Evolutionary conservation across 2,329 filamentous ascomycete species (phyloP), one percentile per base, ranked within the genome.

Genomic region (Colletotrichum nymphaeae): DNA sequence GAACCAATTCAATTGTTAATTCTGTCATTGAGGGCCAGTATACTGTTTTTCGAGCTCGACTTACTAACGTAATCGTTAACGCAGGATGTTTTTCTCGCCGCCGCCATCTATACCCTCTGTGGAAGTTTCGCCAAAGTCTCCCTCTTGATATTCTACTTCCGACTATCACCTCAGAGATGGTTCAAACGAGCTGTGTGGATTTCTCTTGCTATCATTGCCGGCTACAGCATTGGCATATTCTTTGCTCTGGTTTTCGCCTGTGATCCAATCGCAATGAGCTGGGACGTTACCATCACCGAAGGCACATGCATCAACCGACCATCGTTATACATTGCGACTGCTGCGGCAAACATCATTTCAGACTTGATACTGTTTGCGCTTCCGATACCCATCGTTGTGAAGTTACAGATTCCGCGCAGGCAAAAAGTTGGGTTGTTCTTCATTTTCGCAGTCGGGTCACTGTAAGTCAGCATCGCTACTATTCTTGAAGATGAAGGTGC

Each of bases 241-340:
- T 80, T 85, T 56, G 71, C 80, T 2, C 76, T 83, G 11, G 68
- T 84, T 26, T 83, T 85, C 53, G 80, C 82, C 0, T 85, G 84
- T 73, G 73, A 74, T 0, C 84, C 84, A 0, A 74, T 84, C 9
- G 74, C 75, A 5, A 78, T 74, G 28, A 77, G 76, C 22, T 85
- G 80, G 79, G 78, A 84, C 37, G 63, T 79, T 0, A 76, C 71
- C 2, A 75, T 80, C 3, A 75, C 74, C 52, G 78, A 63, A 75
- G 85, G 73, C 72, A 78, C 66, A n/a, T 89, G 87, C 69, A 80
- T 89, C 62, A 79, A 86, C 67, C 81, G 84, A 26, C 82, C 86
- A 24, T 80, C 82, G 3, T 82, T 88, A 32, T 88, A 88, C 75
- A 83, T 88, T 24, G 81, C 83, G 42, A 87, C 87, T 16, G 85